These are phyloP conservation scores for Epichloe typhina DNA, from an alignment of 2,329 filamentous ascomycete species.

Conservation along the genomic window DNA sequence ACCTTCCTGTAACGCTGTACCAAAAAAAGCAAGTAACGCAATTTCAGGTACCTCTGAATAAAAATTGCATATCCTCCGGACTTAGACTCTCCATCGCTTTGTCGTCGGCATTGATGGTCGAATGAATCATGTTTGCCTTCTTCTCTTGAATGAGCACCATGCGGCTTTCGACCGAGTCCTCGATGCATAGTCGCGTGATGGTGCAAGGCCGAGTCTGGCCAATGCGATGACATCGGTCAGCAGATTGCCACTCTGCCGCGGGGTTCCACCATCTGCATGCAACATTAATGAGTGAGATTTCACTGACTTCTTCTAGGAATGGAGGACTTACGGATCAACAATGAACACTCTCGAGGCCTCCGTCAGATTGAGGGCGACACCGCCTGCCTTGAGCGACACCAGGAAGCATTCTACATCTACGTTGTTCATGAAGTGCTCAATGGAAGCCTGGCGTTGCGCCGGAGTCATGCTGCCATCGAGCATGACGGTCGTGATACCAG, in stretches of 20 bases:
- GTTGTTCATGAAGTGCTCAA: constrained; percentile 94
- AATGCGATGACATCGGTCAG: constrained; percentile 87
- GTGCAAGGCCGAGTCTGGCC: constrained; percentile 88
- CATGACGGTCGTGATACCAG: constrained; percentile 98
- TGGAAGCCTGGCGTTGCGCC: constrained; percentile 80
- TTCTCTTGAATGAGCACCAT: constrained; percentile 97
- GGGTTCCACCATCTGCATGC: constrained; percentile 83
- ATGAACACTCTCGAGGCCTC: constrained; percentile 94
- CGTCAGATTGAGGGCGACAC: constrained; percentile 87
- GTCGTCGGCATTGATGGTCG: constrained; percentile 89
- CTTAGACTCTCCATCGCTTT: constrained; percentile 82
- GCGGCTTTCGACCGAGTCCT: constrained; percentile 90
- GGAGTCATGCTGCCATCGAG: constrained; percentile 96
- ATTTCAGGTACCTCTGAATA: constrained; percentile 59
- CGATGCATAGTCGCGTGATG: constrained; percentile 88
- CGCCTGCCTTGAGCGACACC: constrained; percentile 89
- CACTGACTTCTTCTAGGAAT: not conserved
- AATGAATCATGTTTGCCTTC: constrained; percentile 96
- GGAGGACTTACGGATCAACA: constrained; percentile 67
- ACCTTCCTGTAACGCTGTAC: not conserved
- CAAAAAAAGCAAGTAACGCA: not conserved
- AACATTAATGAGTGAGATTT: constrained; percentile 11
- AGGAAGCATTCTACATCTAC: constrained; percentile 90
- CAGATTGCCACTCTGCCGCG: constrained; percentile 98
- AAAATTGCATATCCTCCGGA: constrained; percentile 91